Base-by-base conservation (phyloP, 192 early-diverging fungal genomes). In the Podila clonocystis region DNA sequence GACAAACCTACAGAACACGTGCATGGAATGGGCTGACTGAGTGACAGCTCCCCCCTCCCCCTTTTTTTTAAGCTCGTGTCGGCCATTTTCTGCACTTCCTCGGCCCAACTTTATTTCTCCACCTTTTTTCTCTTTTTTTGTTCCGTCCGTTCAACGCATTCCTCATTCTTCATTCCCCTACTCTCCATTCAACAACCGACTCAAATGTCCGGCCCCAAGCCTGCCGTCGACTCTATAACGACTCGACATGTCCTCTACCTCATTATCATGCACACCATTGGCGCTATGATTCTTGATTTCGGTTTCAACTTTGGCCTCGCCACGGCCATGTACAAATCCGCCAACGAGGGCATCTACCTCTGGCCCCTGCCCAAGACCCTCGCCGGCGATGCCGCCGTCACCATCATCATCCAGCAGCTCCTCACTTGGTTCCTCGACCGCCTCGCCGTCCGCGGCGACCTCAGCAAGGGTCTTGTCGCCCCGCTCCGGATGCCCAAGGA, bases 251-350 rank as follows among this genome's bases (percentile, higher is more conserved):
- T 72, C 61, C 60, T 61, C 62, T 72, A 72, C 26, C 62, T 72
- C 38, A 61, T 60, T 11, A 5, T 72, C 24, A 72, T 72, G 70
- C 70, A 72, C 50, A 72, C 62, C 61, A 45, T 72, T 7, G 70
- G 70, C 24, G 70, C 70, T 36, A 72, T 72, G 70, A 33, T 63
- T 50, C 62, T 72, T 3, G 70, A 72, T 11, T 61, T 61, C 9
- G 36, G 62, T 9, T 63, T 72, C 62, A 72, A 72, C 70, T 72
- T 72, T 72, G 70, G 41, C 11, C 70, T 72, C 24, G 70, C 62
- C 26, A 63, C 70, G 11, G 62, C 50, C 70, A 72, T 72, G 70
- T 72, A 63, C 50, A 63, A 52, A 34, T 30, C 29, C 24, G 63
- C 70, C 4, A 72, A 63, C 12, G 49, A 63, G 24, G 61, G 61